Evolutionary conservation across 1,284 basidiomycete genomes (phyloP).

Genomic region (Trichosporon sp.): DNA sequence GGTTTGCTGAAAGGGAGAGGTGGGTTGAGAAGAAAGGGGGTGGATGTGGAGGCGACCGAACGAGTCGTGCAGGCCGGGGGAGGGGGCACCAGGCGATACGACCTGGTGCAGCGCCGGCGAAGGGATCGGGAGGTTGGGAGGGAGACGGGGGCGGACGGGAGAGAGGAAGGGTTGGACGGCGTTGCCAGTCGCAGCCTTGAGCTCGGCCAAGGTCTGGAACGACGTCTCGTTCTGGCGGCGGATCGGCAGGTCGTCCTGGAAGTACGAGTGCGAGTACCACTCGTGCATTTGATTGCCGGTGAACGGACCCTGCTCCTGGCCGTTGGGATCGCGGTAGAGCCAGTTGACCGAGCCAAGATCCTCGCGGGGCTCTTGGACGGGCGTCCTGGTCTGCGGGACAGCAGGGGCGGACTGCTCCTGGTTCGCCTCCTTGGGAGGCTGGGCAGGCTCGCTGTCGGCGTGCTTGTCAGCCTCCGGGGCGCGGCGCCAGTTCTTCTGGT

Average conservation of each 20-base stretch:
- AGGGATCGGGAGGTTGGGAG: constrained; percentile 43
- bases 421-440: background rate
- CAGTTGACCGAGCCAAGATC: constrained; percentile 72
- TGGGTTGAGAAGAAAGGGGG: background rate
- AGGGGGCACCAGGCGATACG: constrained; percentile 6
- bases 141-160: constrained; percentile 35
- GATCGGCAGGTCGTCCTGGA: constrained; percentile 76
- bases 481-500: constrained; percentile 7
- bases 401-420: constrained; percentile 2
- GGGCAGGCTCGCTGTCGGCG: background rate
- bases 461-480: constrained; percentile 9
- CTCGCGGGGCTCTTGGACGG: constrained; percentile 27
- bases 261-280: constrained; percentile 90
- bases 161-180: constrained; percentile 45
- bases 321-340: constrained; percentile 87
- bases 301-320: constrained; percentile 92
- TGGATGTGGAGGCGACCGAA: constrained; percentile 32
- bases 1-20: constrained; percentile 4
- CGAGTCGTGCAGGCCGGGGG: constrained; percentile 24
- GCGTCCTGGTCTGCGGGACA: constrained; percentile 5
- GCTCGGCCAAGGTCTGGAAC: constrained; percentile 46
- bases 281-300: constrained; percentile 87
- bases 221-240: constrained; percentile 56
- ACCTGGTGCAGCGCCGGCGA: constrained; percentile 24
- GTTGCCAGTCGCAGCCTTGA: constrained; percentile 42